Conservation (phyloP, 2,329 filamentous ascomycete genomes). For the Alternaria solani region DNA sequence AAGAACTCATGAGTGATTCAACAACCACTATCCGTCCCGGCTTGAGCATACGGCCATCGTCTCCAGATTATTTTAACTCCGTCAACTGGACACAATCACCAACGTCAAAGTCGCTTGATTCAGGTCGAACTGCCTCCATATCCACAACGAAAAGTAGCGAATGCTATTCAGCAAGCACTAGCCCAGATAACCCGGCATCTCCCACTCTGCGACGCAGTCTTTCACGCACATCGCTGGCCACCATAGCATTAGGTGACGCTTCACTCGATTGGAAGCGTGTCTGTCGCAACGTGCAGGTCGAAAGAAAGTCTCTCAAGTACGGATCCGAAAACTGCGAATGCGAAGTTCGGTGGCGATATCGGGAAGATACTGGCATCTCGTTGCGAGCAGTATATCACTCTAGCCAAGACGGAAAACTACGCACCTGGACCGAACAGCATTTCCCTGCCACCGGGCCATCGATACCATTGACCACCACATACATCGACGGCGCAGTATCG, state of each 20-base stretch:
- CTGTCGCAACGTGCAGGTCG: conserved; percentile 38
- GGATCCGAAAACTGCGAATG: conserved; percentile 29
- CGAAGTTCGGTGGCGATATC: conserved; percentile 40
- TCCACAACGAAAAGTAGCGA: conserved; percentile 29
- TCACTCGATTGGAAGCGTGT: conserved; percentile 44
- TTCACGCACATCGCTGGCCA: conserved; percentile 33
- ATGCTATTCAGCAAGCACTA: conserved; percentile 26
- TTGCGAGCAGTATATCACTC: conserved; percentile 38
- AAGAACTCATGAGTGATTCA: conserved; percentile 20
- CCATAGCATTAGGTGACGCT: conserved; percentile 35
- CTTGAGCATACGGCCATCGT: conserved; percentile 17
- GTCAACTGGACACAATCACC: conserved; percentile 28
- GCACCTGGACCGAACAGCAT: conserved; percentile 36
- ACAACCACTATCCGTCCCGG: conserved; percentile 22
- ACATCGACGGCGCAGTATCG: conserved; percentile 37
- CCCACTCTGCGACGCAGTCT: conserved; percentile 23
- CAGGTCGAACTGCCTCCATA: conserved; percentile 26
- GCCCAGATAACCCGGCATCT: conserved; percentile 26
- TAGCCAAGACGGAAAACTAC: conserved; percentile 24
- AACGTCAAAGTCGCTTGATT: conserved; percentile 1
- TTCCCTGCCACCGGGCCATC: conserved; percentile 43
- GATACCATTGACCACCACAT: conserved; percentile 42
- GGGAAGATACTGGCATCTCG: conserved; percentile 38
- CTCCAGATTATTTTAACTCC: conserved; percentile 27
- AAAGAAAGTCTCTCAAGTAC: conserved; percentile 26